Evolutionary conservation across 257 asterid genomes (phyloP).

Genomic region (Solanum paucissectum): DNA sequence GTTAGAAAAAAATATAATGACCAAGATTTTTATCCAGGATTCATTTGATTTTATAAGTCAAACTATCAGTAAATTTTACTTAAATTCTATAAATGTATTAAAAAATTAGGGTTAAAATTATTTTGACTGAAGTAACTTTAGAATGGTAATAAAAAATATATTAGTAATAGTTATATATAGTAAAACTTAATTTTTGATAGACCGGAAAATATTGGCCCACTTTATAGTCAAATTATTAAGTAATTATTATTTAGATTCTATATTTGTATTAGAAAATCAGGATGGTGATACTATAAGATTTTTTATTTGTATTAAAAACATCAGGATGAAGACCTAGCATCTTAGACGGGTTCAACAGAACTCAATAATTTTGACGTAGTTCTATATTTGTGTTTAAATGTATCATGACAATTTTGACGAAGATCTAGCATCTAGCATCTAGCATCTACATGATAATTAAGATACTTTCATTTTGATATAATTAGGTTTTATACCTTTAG

Average conservation of each 20-base stretch:
- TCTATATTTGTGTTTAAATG: not conserved
- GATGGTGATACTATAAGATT: not conserved
- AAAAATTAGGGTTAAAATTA: not conserved
- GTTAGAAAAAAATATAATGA: not conserved
- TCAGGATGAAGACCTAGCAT: not conserved
- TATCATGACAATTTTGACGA: not conserved
- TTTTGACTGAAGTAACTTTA: not conserved
- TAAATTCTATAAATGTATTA: not conserved
- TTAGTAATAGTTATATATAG: not conserved
- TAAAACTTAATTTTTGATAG: not conserved
- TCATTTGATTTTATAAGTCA: not conserved
- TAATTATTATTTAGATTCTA: too few relatives aligned
- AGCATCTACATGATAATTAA: not conserved
- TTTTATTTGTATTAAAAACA: too few relatives aligned
- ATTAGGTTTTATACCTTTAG: not conserved
- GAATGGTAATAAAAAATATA: too few relatives aligned
- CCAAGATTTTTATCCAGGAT: not conserved
- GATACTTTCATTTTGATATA: not conserved
- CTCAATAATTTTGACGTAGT: too few relatives aligned
- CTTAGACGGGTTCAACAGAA: rapidly evolving
- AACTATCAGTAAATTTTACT: too few relatives aligned
- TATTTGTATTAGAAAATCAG: too few relatives aligned
- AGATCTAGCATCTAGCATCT: not conserved
- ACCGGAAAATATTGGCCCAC: not conserved
- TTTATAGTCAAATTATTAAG: not conserved